Base-by-base conservation (phyloP, 805 yeast genomes). In the Kluyveromyces dobzhanskii region DNA sequence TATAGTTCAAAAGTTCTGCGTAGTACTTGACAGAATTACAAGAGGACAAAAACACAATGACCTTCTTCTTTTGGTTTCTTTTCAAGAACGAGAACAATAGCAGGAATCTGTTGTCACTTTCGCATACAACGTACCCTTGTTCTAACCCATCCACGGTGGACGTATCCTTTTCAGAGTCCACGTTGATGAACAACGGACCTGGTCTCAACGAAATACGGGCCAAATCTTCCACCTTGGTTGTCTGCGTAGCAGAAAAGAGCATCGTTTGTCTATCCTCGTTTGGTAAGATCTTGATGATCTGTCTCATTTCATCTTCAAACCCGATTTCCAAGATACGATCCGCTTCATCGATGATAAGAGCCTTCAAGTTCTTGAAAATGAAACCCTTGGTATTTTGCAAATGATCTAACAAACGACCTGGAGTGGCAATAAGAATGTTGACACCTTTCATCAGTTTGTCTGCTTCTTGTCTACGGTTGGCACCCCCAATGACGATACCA, bases 211-310 rank as follows among this genome's bases (percentile, higher is more conserved):
- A 90, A 38, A 92, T 90, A 64, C 99, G 77, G 12, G 99, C 98
- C 56, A 92, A 71, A 67, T 92, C 98, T 63, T 92, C 97, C 47
- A 92, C 98, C 66, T 94, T 92, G 30, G 97, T 92, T 23, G 98
- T 92, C 64, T 92, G 98, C 1, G 99, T 92, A 35, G 99, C 99
- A n/a, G 97, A 90, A 59, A 92, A 92, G 47, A 92, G 68, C 97
- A 92, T 90, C 30, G 95, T 74, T 64, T 92, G 98, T 65, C 98
- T 81, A 48, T 82, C 88, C 49, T 86, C 90, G 44, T 77, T 82
- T 32, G 98, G 98, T 54, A 92, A 69, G 46, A 94, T 85, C 64
- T 81, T 85, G 56, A 92, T 85, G 57, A 92, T 92, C 65, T 92
- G 97, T 61, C 75, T 83, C 97, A 92, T 92, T 69, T 92, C 99